Conservation (phyloP, 305 asterid species). For the Lippia alba region DNA sequence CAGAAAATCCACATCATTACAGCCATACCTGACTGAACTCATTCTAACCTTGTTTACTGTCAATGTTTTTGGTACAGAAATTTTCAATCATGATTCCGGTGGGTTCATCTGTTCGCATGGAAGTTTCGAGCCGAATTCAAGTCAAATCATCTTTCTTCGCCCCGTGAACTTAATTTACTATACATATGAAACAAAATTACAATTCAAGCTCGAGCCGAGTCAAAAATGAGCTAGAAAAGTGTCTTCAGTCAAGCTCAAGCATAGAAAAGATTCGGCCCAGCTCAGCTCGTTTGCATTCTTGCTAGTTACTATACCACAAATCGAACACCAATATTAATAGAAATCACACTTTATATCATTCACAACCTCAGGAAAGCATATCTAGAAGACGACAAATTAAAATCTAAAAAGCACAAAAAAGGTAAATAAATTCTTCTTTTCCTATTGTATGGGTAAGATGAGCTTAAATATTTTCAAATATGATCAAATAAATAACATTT, state of each 20-base stretch:
- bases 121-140: too few species aligned
- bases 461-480: neutral
- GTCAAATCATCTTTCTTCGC: too few species aligned
- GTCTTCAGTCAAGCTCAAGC: too few species aligned
- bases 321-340: neutral
- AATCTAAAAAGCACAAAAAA: neutral
- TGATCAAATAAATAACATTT: constrained; percentile 22
- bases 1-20: constrained; percentile 13
- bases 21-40: neutral
- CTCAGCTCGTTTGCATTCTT: too few species aligned
- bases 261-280: too few species aligned
- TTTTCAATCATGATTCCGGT: neutral
- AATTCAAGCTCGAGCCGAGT: too few species aligned
- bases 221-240: too few species aligned
- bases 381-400: constrained; percentile 16
- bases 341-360: neutral
- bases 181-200: too few species aligned
- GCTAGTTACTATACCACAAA: too few species aligned
- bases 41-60: neutral
- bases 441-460: neutral
- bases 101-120: too few species aligned
- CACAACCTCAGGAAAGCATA: constrained; percentile 17
- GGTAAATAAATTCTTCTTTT: neutral
- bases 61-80: neutral
- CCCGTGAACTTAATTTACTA: too few species aligned